Evolutionary conservation across 352 stramenopile species (phyloP).

Genomic region (Phytophthora podocarpi): DNA sequence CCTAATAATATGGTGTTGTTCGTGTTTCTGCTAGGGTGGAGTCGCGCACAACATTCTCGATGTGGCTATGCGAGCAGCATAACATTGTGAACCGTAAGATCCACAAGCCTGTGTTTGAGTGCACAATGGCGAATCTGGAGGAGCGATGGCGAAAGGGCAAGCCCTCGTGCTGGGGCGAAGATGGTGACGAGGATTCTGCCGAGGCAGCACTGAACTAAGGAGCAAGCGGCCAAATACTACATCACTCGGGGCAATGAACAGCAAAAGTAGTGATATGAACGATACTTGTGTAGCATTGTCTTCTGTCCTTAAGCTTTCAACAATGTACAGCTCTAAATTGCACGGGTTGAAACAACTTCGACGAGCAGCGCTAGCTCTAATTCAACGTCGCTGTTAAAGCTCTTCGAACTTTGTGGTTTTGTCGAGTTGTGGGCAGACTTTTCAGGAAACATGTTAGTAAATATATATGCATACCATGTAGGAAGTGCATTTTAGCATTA

Average conservation of each 20-base stretch:
- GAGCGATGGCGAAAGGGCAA: constrained; percentile 94
- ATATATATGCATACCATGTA: neutral
- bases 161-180: constrained; percentile 82
- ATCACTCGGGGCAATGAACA: constrained; percentile 3
- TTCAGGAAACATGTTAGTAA: neutral
- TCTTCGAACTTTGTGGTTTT: constrained; percentile 41
- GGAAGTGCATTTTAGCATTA: neutral
- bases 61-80: constrained; percentile 98
- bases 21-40: constrained; percentile 63
- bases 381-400: constrained; percentile 29
- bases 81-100: constrained; percentile 98
- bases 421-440: constrained; percentile 29
- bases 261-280: constrained; percentile 1
- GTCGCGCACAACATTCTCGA: constrained; percentile 91
- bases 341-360: constrained; percentile 1
- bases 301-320: constrained; percentile 13
- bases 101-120: constrained; percentile 94
- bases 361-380: constrained; percentile 4
- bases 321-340: constrained; percentile 12
- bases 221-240: neutral
- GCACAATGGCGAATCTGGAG: constrained; percentile 93
- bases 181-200: constrained; percentile 41
- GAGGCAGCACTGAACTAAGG: constrained; percentile 31
- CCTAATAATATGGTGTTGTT: neutral
- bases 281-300: constrained; percentile 17